A percentile compares a stretch with the other conserved stretches of the same genome.
Conservation (phyloP, 495 filamentous ascomycete species). For the Viridothelium virens region DNA sequence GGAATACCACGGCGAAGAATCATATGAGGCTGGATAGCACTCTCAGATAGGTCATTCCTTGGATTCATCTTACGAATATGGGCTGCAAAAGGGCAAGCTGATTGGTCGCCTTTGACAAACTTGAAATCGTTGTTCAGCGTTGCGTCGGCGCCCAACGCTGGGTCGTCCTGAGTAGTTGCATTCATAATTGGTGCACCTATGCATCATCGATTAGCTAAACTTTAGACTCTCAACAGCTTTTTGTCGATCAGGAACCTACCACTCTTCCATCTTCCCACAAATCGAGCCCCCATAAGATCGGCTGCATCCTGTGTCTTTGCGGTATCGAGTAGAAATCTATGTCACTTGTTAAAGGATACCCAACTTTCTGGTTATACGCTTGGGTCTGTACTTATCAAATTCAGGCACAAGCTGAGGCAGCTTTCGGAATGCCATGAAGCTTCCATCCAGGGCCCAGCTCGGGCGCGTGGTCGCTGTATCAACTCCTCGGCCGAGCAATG, state of each 20-base stretch:
- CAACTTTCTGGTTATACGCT: neutral
- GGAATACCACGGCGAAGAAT: conserved; percentile 40
- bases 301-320: conserved; percentile 21
- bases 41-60: conserved; percentile 29
- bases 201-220: neutral
- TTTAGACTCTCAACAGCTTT: neutral
- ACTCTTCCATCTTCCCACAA: conserved; percentile 41
- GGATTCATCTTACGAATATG: conserved; percentile 42
- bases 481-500: conserved; percentile 29
- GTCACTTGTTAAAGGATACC: conserved; percentile 23
- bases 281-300: conserved; percentile 37
- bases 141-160: conserved; percentile 25
- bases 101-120: conserved; percentile 24
- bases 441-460: conserved; percentile 37
- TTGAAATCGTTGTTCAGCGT: conserved; percentile 31
- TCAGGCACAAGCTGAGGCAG: conserved; percentile 34
- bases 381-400: conserved; percentile 15
- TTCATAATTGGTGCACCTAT: conserved; percentile 36
- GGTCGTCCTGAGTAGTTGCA: conserved; percentile 27
- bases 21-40: conserved; percentile 20
- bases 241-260: conserved; percentile 23
- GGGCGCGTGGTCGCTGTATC: conserved; percentile 29
- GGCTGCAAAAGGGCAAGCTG: conserved; percentile 37
- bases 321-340: conserved; percentile 28
- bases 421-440: conserved; percentile 36